phyloP scores from a whole-genome alignment of 371 early-diverging fungal genomes.

The Mycotypha africana region DNA sequence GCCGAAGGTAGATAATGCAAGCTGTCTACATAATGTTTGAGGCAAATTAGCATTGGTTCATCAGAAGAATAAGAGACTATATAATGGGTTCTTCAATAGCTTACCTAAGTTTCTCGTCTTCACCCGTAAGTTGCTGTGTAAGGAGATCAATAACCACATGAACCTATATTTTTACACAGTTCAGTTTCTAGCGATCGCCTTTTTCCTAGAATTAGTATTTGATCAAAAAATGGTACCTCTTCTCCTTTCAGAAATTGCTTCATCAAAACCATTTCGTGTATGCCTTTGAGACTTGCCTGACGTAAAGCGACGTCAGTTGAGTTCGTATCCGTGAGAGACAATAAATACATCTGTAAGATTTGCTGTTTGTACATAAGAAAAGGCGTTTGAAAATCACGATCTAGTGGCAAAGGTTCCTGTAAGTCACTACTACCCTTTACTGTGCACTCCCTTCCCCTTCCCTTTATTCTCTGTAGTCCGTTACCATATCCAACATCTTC shows the following conservation, averaged over 20 bases:
- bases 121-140: slow-evolving; percentile 11
- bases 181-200: too few species aligned
- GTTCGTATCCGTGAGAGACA: slow-evolving; percentile 13
- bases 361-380: slow-evolving; percentile 49
- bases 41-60: too few species aligned
- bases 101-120: slow-evolving; percentile 9
- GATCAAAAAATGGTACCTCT: too few species aligned
- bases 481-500: slow-evolving; percentile 19
- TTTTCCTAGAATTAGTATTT: too few species aligned
- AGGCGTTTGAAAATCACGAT: slow-evolving; percentile 57
- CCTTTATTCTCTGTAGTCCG: too few species aligned
- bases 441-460: too few species aligned
- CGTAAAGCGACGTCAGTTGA: slow-evolving; percentile 38
- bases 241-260: slow-evolving; percentile 52
- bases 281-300: slow-evolving; percentile 52
- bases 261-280: slow-evolving; percentile 57
- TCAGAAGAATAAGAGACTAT: too few species aligned
- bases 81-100: too few species aligned
- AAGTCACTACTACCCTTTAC: too few species aligned
- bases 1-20: slow-evolving; percentile 10
- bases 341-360: slow-evolving; percentile 19
- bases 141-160: slow-evolving; percentile 17
- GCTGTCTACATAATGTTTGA: background rate
- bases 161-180: too few species aligned
- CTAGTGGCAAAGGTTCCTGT: too few species aligned